Evolutionary conservation across 331 rosid species (phyloP).

Genomic region (Malus hybrid): DNA sequence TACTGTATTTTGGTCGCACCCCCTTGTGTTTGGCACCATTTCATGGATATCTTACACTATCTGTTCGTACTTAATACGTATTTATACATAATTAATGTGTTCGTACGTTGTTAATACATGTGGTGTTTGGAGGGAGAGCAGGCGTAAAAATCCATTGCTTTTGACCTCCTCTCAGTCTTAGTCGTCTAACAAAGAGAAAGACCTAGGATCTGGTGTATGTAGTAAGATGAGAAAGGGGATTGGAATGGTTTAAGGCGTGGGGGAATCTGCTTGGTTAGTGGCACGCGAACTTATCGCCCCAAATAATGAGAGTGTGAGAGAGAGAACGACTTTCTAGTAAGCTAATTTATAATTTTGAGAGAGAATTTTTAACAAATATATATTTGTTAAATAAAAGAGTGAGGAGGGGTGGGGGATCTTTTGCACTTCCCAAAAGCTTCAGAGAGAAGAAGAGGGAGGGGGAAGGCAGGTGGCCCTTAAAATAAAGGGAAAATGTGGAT

Average conservation of each 20-base stretch:
- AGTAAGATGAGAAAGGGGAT: slow-evolving; percentile 23
- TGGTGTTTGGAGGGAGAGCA: neutral
- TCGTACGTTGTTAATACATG: no score
- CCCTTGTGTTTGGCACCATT: no score
- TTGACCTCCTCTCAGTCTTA: slow-evolving; percentile 20
- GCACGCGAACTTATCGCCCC: slow-evolving; percentile 95
- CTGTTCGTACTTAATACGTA: no score
- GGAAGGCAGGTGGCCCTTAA: neutral
- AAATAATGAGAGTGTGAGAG: slow-evolving; percentile 55
- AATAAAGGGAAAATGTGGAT: neutral
- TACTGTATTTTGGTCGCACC: no score
- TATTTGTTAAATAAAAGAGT: slow-evolving; percentile 9
- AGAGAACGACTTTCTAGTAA: neutral
- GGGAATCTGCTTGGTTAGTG: slow-evolving; percentile 62
- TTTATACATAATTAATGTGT: no score
- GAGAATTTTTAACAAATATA: neutral
- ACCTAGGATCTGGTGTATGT: slow-evolving; percentile 87
- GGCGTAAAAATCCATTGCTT: slow-evolving; percentile 6
- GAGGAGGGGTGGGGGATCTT: neutral
- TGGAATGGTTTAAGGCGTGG: slow-evolving; percentile 76
- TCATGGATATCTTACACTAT: no score
- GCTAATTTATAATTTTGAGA: neutral
- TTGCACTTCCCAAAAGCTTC: slow-evolving; percentile 56
- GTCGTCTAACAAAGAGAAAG: neutral
- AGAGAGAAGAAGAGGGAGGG: neutral